Base-by-base conservation (phyloP, 2,329 filamentous ascomycete species). In the Didymosphaeria variabile region DNA sequence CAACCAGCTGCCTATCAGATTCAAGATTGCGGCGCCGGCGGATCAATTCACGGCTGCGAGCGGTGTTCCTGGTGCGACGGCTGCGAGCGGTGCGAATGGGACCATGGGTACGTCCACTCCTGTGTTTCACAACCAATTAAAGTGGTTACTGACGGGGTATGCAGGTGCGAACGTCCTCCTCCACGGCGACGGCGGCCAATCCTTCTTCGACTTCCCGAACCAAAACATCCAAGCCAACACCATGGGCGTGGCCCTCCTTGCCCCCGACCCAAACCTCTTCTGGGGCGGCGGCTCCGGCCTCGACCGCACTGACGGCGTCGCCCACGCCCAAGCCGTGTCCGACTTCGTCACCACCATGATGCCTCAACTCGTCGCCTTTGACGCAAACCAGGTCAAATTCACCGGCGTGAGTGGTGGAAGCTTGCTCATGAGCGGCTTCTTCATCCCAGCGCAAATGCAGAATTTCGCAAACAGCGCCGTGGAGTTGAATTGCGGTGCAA, bases 111-210 rank as follows among this genome's bases (percentile, higher is more conserved):
- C 17, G 59, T 61, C 26, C 26, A 29, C 6, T 29, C 26, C 26
- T 29, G 26, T 29, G 6, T n/a, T n/a, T 29, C 26, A 6, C 6
- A 29, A 29, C 26, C 26, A n/a, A 23, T 23, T 26, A 17, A 21
- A n/a, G 0, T 36, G 8, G 9, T 3, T 34, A 26, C 52, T 55
- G n/a, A 55, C 45, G 17, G 7, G 8, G 15, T 12, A 32, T 50
- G 8, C 19, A 65, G 85, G 84, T 53, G 78, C 86, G 7, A 88
- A 88, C 66, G 82, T 88, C 15, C 81, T 88, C 38, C 80, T 88
- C 3, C 86, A 88, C 70, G 86, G 86, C 53, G 86, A 88, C 69
- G 86, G 86, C 45, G 86, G 86, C 7, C 83, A 86, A 67, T 86
- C 83, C 13, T 87, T 86, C 79, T 85, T 85, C 73, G 84, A 85